Percentiles rank a stretch among this genome's conserved stretches.
phyloP scores from a whole-genome alignment of 176 grass and related monocot genomes.

The Elaeis guineensis region DNA sequence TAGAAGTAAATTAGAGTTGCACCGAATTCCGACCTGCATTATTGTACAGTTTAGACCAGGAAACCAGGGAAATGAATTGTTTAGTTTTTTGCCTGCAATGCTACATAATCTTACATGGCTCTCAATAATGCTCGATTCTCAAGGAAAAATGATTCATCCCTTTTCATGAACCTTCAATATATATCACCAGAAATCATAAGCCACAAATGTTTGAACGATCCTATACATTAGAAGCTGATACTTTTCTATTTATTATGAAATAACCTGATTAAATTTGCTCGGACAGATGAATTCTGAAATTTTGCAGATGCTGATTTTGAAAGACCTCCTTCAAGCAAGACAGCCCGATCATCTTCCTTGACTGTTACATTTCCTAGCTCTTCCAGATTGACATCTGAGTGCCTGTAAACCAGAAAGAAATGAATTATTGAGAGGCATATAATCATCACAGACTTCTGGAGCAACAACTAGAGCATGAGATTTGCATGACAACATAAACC shows the following conservation, averaged over 20 bases:
- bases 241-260: constrained; percentile 1
- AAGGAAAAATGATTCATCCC: constrained; percentile 17
- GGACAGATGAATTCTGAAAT: constrained; percentile 16
- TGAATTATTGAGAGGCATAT: background rate
- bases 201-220: no score
- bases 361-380: constrained; percentile 5
- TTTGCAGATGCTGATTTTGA: constrained; percentile 20
- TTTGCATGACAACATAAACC: no score
- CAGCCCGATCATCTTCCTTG: constrained; percentile 11
- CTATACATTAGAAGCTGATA: background rate
- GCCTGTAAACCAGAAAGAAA: constrained; percentile 10
- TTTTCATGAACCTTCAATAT: constrained; percentile 8
- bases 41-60: background rate
- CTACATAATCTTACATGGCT: constrained; percentile 8
- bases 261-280: constrained; percentile 26
- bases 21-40: constrained; percentile 9
- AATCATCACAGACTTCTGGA: background rate
- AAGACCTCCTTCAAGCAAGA: constrained; percentile 24
- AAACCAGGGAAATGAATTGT: background rate
- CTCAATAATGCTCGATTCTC: constrained; percentile 13
- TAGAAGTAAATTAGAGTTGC: constrained; percentile 16
- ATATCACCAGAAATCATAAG: background rate
- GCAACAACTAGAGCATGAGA: no score
- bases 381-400: constrained; percentile 22
- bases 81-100: background rate